These are phyloP conservation scores for Sutorius australiensis DNA, from an alignment of 768 basidiomycete genomes.

Conservation along the genomic window DNA sequence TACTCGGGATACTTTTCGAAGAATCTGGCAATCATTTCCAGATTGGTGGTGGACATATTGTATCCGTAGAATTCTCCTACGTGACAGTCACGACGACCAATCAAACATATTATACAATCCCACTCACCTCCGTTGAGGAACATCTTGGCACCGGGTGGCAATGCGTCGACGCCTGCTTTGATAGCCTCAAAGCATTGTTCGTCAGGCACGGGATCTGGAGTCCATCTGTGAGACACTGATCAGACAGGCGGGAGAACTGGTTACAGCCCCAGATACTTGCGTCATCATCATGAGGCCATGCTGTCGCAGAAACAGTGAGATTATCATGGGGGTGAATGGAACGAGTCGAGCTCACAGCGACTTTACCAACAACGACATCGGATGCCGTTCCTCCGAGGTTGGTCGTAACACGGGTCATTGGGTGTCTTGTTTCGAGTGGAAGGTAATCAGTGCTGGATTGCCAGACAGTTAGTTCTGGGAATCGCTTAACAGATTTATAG, in stretches of 20 bases:
- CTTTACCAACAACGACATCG: slow-evolving; percentile 33
- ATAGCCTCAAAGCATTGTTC: slow-evolving; percentile 43
- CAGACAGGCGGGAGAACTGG: neutral
- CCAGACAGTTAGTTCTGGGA: neutral
- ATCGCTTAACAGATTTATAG: neutral
- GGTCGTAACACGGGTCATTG: slow-evolving; percentile 29
- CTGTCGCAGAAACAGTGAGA: slow-evolving; percentile 6
- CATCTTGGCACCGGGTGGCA: slow-evolving; percentile 44
- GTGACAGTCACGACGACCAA: neutral
- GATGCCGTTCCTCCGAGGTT: slow-evolving; percentile 40
- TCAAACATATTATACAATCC: no score
- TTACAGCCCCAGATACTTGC: slow-evolving; percentile 14
- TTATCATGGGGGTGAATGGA: no score
- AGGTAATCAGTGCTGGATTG: neutral
- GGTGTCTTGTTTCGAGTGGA: neutral
- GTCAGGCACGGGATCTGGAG: neutral
- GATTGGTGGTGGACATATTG: slow-evolving; percentile 38
- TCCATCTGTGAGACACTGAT: neutral
- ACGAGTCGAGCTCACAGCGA: slow-evolving; percentile 28
- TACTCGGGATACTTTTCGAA: slow-evolving; percentile 39
- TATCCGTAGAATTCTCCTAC: slow-evolving; percentile 58
- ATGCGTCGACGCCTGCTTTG: slow-evolving; percentile 40
- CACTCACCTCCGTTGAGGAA: slow-evolving; percentile 47
- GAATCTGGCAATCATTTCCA: slow-evolving; percentile 48
- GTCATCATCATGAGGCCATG: slow-evolving; percentile 62